Evolutionary conservation across 495 filamentous ascomycete genomes (phyloP).

Genomic region (Aspergillus biplanus): DNA sequence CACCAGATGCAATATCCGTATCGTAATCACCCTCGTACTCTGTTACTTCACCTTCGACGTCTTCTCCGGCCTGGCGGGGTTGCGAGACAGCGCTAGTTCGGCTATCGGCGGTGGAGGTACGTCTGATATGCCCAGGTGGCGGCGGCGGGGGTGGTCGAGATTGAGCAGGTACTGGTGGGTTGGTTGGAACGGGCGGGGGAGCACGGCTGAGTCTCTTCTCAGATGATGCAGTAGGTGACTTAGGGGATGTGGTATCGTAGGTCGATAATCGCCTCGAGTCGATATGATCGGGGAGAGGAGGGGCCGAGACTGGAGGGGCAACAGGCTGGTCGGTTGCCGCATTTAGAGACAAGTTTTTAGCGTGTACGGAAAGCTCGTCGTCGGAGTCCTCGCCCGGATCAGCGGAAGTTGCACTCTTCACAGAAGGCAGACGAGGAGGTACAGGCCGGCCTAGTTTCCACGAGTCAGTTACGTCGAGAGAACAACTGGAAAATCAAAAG

Average conservation of each 20-base stretch:
- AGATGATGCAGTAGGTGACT: constrained; percentile 45
- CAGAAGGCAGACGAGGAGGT: constrained; percentile 52
- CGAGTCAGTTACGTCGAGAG: neutral
- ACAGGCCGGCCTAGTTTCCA: constrained; percentile 57
- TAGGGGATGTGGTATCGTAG: constrained; percentile 54
- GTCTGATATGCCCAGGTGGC: constrained; percentile 62
- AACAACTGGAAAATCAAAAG: constrained; percentile 17
- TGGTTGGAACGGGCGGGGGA: constrained; percentile 55
- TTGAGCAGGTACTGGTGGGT: constrained; percentile 55
- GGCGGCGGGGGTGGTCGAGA: constrained; percentile 78
- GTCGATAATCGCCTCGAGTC: constrained; percentile 47
- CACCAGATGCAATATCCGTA: constrained; percentile 91
- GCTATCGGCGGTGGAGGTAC: constrained; percentile 64
- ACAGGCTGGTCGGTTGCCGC: constrained; percentile 37
- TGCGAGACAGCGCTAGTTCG: constrained; percentile 39
- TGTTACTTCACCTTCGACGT: constrained; percentile 80
- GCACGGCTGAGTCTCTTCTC: constrained; percentile 56
- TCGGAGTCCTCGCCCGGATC: constrained; percentile 88
- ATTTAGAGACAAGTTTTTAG: constrained; percentile 51
- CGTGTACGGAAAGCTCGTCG: constrained; percentile 82
- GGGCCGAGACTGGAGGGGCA: constrained; percentile 48
- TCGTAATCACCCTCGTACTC: constrained; percentile 99
- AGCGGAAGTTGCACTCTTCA: constrained; percentile 58
- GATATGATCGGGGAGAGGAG: constrained; percentile 52
- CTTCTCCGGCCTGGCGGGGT: constrained; percentile 54